Percentiles rank a stretch among this genome's conserved stretches.
Evolutionary conservation across 2,329 filamentous ascomycete genomes (phyloP).

Genomic region (Fusarium transvaalense): DNA sequence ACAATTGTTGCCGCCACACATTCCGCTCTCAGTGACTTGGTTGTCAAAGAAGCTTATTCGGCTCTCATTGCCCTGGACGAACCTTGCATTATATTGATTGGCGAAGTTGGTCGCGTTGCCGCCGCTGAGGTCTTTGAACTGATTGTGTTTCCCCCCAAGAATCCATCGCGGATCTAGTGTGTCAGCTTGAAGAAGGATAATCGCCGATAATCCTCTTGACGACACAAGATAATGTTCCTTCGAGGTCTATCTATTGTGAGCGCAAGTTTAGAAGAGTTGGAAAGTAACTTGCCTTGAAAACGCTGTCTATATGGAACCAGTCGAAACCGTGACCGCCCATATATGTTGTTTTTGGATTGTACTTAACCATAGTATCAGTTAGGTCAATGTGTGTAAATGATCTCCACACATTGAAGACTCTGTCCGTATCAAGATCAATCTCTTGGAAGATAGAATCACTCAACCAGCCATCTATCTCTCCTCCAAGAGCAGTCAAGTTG

Average conservation of each 20-base stretch:
- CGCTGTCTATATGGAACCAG: conserved; percentile 48
- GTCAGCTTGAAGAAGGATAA: conserved; percentile 48
- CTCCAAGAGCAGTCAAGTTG: conserved; percentile 40
- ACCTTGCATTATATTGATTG: conserved; percentile 65
- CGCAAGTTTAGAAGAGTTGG: background rate
- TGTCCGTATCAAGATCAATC: conserved; percentile 41
- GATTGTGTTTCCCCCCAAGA: conserved; percentile 52
- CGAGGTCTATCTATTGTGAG: conserved; percentile 35
- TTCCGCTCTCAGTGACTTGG: conserved; percentile 39
- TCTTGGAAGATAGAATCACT: conserved; percentile 45
- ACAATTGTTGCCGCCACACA: conserved; percentile 29
- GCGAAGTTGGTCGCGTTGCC: conserved; percentile 53
- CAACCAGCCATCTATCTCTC: conserved; percentile 39
- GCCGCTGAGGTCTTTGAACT: conserved; percentile 52
- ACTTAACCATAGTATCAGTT: conserved; percentile 39
- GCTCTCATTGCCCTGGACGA: conserved; percentile 59
- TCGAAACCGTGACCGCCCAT: conserved; percentile 45
- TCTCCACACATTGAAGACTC: conserved; percentile 44
- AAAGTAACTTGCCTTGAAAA: conserved; percentile 41
- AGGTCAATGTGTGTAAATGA: conserved; percentile 42
- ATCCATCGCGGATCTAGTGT: conserved; percentile 51
- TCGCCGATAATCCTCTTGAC: conserved; percentile 47
- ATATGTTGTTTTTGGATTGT: conserved; percentile 35
- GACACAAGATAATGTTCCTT: conserved; percentile 54
- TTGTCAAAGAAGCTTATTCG: conserved; percentile 68